Conservation (phyloP, 768 basidiomycete genomes). For the Suillus paluster region DNA sequence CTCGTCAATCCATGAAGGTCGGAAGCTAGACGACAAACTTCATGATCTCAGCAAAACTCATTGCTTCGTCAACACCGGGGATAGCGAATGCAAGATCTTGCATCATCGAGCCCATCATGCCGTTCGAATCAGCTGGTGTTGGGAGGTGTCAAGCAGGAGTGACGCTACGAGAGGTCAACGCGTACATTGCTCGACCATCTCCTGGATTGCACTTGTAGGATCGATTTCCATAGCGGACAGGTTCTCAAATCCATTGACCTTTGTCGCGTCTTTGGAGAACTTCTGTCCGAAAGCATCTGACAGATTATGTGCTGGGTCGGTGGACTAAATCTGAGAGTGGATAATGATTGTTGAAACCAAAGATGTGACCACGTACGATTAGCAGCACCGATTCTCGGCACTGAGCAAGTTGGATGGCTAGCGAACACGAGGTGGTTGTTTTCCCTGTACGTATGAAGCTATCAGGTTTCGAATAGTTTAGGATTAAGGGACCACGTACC, state of each 20-base stretch:
- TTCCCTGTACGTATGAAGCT: conserved; percentile 63
- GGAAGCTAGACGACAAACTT: conserved; percentile 61
- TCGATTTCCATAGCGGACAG: conserved; percentile 99
- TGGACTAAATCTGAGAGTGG: conserved; percentile 61
- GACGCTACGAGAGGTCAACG: conserved; percentile 10
- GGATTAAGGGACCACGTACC: conserved; percentile 53
- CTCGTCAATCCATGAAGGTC: background rate
- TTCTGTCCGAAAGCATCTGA: conserved; percentile 99
- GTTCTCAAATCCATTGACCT: conserved; percentile 97
- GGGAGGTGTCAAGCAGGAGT: conserved; percentile 6
- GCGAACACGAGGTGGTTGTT: conserved; percentile 96
- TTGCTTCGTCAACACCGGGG: conserved; percentile 98
- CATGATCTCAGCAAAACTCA: conserved; percentile 99
- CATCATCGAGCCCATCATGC: conserved; percentile 99
- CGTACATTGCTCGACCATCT: conserved; percentile 97
- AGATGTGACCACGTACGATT: conserved; percentile 64
- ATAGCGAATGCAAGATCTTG: conserved; percentile 99
- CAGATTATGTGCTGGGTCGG: conserved; percentile 99
- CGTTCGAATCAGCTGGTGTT: conserved; percentile 75
- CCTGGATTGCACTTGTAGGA: conserved; percentile 95
- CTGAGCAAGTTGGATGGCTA: conserved; percentile 94
- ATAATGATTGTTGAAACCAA: background rate
- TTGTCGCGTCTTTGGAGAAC: conserved; percentile 98
- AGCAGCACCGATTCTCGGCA: conserved; percentile 94
- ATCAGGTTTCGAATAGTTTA: background rate